These are phyloP conservation scores for Ziziphus jujuba DNA, from an alignment of 306 rosid genomes.

Conservation along the genomic window DNA sequence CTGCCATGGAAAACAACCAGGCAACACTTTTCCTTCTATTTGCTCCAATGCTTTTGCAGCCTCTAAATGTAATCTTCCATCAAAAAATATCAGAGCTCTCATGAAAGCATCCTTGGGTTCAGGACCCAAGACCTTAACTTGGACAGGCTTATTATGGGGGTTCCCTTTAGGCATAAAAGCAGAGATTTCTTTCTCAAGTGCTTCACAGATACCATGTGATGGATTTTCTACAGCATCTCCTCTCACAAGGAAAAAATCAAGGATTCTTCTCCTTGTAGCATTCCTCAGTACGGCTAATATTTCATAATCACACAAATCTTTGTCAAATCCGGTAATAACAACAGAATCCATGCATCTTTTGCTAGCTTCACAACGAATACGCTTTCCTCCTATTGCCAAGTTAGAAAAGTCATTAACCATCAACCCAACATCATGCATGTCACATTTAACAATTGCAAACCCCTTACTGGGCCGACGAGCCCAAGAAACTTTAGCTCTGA, in stretches of 20 bases:
- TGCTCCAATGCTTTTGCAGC: constrained; percentile 90
- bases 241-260: constrained; percentile 68
- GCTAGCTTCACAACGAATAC: constrained; percentile 54
- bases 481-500: constrained; percentile 79
- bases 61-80: constrained; percentile 91
- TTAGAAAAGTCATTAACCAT: constrained; percentile 58
- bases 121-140: constrained; percentile 69
- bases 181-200: constrained; percentile 68
- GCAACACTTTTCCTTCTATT: constrained; percentile 75
- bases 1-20: constrained; percentile 82
- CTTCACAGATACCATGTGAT: constrained; percentile 56
- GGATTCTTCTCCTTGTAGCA: constrained; percentile 66
- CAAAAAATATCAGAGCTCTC: constrained; percentile 73
- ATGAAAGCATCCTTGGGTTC: constrained; percentile 59
- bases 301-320: constrained; percentile 63
- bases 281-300: constrained; percentile 51
- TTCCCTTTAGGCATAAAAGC: constrained; percentile 61
- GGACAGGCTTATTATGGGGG: constrained; percentile 47
- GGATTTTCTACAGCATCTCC: constrained; percentile 69
- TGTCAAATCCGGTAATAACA: constrained; percentile 52
- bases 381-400: constrained; percentile 62
- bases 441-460: constrained; percentile 62
- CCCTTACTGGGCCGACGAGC: constrained; percentile 79
- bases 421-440: constrained; percentile 38
- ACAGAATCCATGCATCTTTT: constrained; percentile 39